Base-by-base conservation (phyloP, 441 rosid genomes). In the Adansonia rubrostipa region DNA sequence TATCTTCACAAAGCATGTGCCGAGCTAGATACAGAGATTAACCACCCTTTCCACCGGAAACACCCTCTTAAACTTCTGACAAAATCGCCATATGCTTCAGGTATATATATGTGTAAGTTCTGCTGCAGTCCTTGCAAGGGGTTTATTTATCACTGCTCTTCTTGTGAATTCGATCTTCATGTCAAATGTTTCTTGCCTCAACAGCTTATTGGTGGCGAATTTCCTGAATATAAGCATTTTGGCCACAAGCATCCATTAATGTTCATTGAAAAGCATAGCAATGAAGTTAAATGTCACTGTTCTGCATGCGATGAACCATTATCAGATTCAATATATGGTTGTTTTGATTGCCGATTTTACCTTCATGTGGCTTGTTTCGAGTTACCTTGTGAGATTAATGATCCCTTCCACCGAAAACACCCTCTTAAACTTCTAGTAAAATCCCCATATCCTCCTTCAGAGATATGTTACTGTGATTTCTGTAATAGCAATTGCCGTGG, bases 351-450 rank as follows among this genome's bases (percentile, higher is more conserved):
- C 9, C n/a, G 11, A 3, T 70, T 47, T 70, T 70, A n/a, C 33
- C 74, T 70, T 70, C 74, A 70, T 20, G 17, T 13, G 22, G 24
- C 3, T 17, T 70, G 74, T 20, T 17, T 33, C n/a, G 8, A 47
- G 42, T 56, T 70, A 6, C 60, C 74, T 20, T n/a, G 3, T 5
- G 8, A 8, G 40, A 70, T 70, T 9, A 70, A 70, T 48, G 58
- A 70, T n/a, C 74, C 74, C 8, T 9, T 45, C 58, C 74, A 70
- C 57, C 58, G 74, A 8, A 70, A 50, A 70, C 74, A 70, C n/a
- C 58, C 57, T 9, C 74, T 70, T 48, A 28, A 8, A 47, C 58
- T 70, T 70, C n/a, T 9, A 4, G 17, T 17, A 56, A 50, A 28
- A 19, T 10, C 19, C 8, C 70, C 70, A 33, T 44, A 65, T 65